Evolutionary conservation across 1,139 yeast genomes (phyloP).

Genomic region (Meyerozyma smithsonii): DNA sequence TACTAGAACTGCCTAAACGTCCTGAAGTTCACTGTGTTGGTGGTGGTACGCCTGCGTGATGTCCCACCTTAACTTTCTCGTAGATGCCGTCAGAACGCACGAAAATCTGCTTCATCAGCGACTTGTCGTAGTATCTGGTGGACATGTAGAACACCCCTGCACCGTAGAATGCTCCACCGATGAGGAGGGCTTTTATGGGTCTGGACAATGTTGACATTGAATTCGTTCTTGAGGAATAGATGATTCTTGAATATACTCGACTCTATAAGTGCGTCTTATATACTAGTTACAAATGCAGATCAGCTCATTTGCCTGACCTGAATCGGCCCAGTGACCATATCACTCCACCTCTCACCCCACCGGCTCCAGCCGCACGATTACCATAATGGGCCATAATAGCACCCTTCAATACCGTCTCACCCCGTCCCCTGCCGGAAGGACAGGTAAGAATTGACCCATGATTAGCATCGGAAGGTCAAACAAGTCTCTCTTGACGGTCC

Average conservation of each 20-base stretch:
- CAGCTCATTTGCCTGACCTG: neutral
- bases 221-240: neutral
- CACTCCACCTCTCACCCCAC: neutral
- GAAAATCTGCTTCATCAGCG: constrained; percentile 27
- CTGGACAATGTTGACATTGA: neutral
- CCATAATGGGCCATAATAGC: neutral
- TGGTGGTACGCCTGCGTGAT: constrained; percentile 9
- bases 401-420: constrained; percentile 25
- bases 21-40: neutral
- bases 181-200: constrained; percentile 25
- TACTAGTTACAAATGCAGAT: neutral
- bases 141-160: constrained; percentile 33
- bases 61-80: constrained; percentile 24
- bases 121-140: constrained; percentile 27
- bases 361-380: neutral
- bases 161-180: constrained; percentile 35
- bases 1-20: neutral
- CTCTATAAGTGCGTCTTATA: neutral
- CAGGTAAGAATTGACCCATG: constrained; percentile 42
- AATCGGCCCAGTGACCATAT: neutral
- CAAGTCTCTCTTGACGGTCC: constrained; percentile 76
- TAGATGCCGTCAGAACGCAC: constrained; percentile 27
- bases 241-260: neutral
- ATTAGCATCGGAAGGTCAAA: constrained; percentile 77
- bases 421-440: constrained; percentile 40